Percentiles rank a stretch among this genome's conserved stretches.
Conservation (phyloP, 345 rosid species). For the rapeseed (Brassica napus) region DNA sequence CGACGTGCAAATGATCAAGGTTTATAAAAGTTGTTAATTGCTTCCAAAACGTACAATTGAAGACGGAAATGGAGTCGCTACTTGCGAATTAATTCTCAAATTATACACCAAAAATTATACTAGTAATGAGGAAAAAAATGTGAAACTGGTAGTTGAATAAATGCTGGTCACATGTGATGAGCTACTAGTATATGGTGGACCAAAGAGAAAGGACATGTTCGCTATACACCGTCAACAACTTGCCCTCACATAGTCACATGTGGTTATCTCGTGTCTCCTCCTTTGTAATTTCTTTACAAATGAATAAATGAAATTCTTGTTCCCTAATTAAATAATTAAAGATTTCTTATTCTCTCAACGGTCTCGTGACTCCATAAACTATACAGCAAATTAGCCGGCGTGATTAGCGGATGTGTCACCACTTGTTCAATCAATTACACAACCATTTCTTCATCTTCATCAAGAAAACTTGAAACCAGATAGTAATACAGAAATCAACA, state of each 20-base stretch:
- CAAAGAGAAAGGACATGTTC: slow-evolving; percentile 34
- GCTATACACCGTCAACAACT: slow-evolving; percentile 3
- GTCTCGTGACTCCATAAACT: slow-evolving; percentile 26
- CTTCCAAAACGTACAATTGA: neutral
- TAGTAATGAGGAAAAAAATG: neutral
- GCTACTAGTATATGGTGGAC: neutral
- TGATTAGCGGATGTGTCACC: neutral
- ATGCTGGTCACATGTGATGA: slow-evolving; percentile 26
- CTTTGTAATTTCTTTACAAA: neutral
- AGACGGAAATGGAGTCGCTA: neutral
- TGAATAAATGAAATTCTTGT: neutral
- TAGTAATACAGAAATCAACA: neutral
- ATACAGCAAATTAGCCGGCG: slow-evolving; percentile 20
- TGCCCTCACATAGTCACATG: slow-evolving; percentile 30
- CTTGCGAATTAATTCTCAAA: neutral
- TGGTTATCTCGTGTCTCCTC: neutral
- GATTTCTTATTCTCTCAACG: neutral
- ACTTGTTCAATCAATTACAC: slow-evolving; percentile 7
- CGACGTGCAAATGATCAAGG: neutral
- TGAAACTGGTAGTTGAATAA: slow-evolving; percentile 23
- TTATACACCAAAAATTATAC: neutral
- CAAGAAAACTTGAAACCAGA: neutral
- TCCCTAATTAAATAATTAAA: neutral
- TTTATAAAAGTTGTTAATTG: neutral
- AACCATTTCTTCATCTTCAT: neutral